These are phyloP conservation scores for Byssothecium circinans DNA, from an alignment of 2,329 filamentous ascomycete genomes.

Conservation along the genomic window DNA sequence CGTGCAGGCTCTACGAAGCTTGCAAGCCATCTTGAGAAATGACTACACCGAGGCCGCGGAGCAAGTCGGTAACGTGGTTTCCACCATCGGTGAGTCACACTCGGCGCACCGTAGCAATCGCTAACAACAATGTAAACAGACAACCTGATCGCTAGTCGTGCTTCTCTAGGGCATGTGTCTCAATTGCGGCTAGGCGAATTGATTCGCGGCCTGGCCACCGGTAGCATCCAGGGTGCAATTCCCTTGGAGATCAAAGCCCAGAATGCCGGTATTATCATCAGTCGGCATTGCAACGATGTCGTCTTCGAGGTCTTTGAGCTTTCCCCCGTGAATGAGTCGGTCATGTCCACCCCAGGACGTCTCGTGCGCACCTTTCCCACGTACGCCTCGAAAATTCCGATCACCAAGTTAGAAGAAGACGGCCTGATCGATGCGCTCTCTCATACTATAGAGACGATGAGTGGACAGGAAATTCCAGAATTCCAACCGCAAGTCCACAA, in stretches of 20 bases:
- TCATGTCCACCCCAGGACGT: constrained; percentile 44
- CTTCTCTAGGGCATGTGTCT: constrained; percentile 5
- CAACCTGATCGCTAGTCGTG: constrained; percentile 13
- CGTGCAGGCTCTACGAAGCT: constrained; percentile 12
- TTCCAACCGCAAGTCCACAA: constrained; percentile 46
- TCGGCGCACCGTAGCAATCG: background rate
- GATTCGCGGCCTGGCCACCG: constrained; percentile 17
- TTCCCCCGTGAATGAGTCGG: constrained; percentile 43
- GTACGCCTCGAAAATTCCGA: constrained; percentile 37
- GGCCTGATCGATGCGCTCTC: constrained; percentile 29
- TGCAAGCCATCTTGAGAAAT: constrained; percentile 6
- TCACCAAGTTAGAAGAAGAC: constrained; percentile 18
- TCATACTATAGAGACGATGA: constrained; percentile 40
- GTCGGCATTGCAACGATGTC: constrained; percentile 19
- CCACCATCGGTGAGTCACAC: constrained; percentile 7
- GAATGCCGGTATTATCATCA: constrained; percentile 52
- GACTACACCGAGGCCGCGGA: constrained; percentile 2
- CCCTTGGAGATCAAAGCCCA: constrained; percentile 49
- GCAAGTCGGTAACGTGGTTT: constrained; percentile 11
- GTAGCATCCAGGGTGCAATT: constrained; percentile 19
- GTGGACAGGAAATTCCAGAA: constrained; percentile 36
- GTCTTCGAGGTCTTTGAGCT: constrained; percentile 53
- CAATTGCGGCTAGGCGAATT: constrained; percentile 11
- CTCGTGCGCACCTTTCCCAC: constrained; percentile 52
- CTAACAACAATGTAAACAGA: constrained; percentile 10